Evolutionary conservation across 345 rosid genomes (phyloP), one percentile per base, ranked within the genome.

Genomic region (Eucalyptus camaldulensis): DNA sequence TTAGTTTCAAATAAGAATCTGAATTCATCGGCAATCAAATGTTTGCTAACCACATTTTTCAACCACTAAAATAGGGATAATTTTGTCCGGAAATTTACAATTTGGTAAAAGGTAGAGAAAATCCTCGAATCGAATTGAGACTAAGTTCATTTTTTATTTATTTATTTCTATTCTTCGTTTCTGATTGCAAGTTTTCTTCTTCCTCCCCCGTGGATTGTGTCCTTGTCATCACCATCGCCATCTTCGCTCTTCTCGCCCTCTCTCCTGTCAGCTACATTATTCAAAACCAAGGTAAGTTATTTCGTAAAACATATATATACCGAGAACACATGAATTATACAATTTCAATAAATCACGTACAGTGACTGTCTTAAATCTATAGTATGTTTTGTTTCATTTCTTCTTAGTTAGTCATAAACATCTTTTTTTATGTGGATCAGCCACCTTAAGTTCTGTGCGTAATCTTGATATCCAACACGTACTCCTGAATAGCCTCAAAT

Each of bases 1-100:
- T 29, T 4, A 29, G 37, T 65, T 31, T 65, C 2, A 7, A 65
- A 29, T n/a, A 65, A 65, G 3, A 0, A 7, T n/a, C 0, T 13
- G 19, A n/a, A 15, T 1, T 29, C 17, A 2, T 14, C 0, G 5
- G 37, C 4, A 4, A 10, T 5, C 15, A 11, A 12, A 25, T 60
- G 8, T 25, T 60, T 12, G 31, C 6, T 15, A 1, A 0, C 5
- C 72, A 65, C 72, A 65, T 65, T 65, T 65, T 65, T 31, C 72
- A 29, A 65, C 5, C 8, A 13, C 33, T 65, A 14, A 31, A 62
- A 65, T 65, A 0, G 33, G 9, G 37, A 3, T 14, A 65, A 29
- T 29, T 62, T 62, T 27, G 16, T 62, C 37, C 0, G 16, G 56
- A 62, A 62, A 62, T 62, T 62, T 12, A 62, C 37, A 13, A 62